Base-by-base conservation (phyloP, 345 rosid species). In the Barbarea vulgaris region DNA sequence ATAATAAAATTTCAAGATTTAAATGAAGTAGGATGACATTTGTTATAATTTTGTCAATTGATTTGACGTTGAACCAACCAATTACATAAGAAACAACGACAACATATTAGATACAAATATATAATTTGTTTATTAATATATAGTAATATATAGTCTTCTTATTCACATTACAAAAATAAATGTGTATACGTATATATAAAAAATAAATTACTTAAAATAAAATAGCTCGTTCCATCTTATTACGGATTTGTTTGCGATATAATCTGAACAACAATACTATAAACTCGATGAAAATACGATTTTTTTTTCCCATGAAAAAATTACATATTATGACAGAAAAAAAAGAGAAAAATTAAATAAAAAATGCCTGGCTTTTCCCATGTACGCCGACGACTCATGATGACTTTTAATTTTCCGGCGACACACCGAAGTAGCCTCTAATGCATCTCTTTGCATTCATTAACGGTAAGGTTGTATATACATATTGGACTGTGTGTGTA, bases 281-380 rank as follows among this genome's bases (percentile, higher is more conserved):
- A 31, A 55, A 27, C 34, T 55, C 41, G 53, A 69, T 22, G 22
- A 69, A 69, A 30, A 17, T 52, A 61, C 0, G 31, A 51, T 33
- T 7, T 37, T 50, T 9, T 56, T 39, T 10, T n/a, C n/a, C 6
- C 6, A 19, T 18, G 3, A 36, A 27, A 42, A 39, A 48, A 60
- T 37, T 53, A 53, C 75, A 69, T 50, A 51, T 18, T 30, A 50
- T 59, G 6, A 18, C 21, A 68, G 18, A 30, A 37, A 2, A 2
- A 14, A 30, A 15, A 51, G 25, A 76, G 8, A 30, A 33, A 34
- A 51, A 44, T 27, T 41, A 64, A 53, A 21, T 9, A 24, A 62
- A 67, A 65, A 76, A 69, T 69, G 80, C 75, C 80, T 69, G 80
- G 66, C 80, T 70, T 74, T 69, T 61, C 75, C 80, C 80, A 76